These are phyloP conservation scores for Eremochloa ophiuroides DNA, from an alignment of 176 grass and related monocot species.

Conservation along the genomic window DNA sequence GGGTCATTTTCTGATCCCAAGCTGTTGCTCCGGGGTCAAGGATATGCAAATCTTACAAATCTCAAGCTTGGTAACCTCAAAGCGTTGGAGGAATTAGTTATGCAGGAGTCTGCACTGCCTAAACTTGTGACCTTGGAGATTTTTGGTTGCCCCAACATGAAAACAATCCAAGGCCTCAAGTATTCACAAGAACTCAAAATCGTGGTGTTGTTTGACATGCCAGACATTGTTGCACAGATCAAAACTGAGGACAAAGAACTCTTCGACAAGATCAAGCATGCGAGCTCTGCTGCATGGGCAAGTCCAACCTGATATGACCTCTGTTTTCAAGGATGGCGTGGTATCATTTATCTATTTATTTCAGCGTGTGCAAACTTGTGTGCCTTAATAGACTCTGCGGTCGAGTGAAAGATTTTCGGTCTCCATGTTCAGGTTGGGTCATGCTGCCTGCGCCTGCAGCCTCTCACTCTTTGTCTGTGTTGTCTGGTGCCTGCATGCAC, in stretches of 20 bases:
- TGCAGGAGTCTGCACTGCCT: background rate
- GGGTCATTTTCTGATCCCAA: background rate
- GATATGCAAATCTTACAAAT: background rate
- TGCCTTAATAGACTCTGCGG: too few species aligned
- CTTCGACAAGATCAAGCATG: background rate
- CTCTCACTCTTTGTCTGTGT: too few species aligned
- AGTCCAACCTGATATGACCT: background rate
- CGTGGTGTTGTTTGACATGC: background rate
- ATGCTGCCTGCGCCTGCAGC: too few species aligned
- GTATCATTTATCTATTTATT: background rate
- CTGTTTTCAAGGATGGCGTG: background rate
- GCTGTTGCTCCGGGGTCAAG: background rate
- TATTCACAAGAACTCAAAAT: background rate
- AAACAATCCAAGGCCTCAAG: background rate
- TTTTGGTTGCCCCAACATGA: conserved; percentile 7
- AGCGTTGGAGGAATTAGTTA: background rate
- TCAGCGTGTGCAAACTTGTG: too few species aligned
- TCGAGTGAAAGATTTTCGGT: too few species aligned
- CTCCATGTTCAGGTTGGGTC: too few species aligned
- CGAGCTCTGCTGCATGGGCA: background rate
- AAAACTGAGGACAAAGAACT: background rate
- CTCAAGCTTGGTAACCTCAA: background rate
- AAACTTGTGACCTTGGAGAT: background rate
- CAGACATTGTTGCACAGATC: background rate
- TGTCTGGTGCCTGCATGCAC: too few species aligned